phyloP scores from a whole-genome alignment of 2,329 filamentous ascomycete species.

The Aspergillus japonicus region DNA sequence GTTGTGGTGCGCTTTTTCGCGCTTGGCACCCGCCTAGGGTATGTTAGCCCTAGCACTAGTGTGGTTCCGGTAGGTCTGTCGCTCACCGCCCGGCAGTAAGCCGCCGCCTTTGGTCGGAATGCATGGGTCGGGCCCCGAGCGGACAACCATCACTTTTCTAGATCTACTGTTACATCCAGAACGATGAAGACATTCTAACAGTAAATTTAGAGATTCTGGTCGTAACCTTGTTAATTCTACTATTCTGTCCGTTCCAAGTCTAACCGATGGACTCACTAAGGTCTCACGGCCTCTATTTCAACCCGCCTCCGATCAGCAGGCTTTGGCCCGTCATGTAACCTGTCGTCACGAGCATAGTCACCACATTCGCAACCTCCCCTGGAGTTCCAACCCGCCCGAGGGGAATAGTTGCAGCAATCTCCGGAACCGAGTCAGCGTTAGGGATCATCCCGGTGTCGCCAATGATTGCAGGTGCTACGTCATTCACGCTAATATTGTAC shows the following conservation, averaged over 20 bases:
- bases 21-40: constrained; percentile 38
- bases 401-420: constrained; percentile 60
- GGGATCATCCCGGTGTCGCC: constrained; percentile 64
- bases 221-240: no score
- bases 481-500: constrained; percentile 64
- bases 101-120: neutral
- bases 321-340: constrained; percentile 61
- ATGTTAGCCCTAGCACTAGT: constrained; percentile 46
- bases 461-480: constrained; percentile 69
- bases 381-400: constrained; percentile 58
- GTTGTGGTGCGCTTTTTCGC: constrained; percentile 43
- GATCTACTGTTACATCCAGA: neutral
- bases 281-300: constrained; percentile 42
- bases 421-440: constrained; percentile 56
- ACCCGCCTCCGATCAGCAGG: constrained; percentile 53
- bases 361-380: constrained; percentile 60
- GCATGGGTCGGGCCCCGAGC: neutral
- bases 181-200: neutral
- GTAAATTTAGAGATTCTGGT: neutral
- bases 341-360: constrained; percentile 61
- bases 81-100: constrained; percentile 23
- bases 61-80: constrained; percentile 13
- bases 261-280: neutral
- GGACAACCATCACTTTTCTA: constrained; percentile 24
- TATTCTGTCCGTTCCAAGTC: no score